These are phyloP conservation scores for Fraxinus ornus DNA, from an alignment of 305 asterid genomes.

Conservation along the genomic window DNA sequence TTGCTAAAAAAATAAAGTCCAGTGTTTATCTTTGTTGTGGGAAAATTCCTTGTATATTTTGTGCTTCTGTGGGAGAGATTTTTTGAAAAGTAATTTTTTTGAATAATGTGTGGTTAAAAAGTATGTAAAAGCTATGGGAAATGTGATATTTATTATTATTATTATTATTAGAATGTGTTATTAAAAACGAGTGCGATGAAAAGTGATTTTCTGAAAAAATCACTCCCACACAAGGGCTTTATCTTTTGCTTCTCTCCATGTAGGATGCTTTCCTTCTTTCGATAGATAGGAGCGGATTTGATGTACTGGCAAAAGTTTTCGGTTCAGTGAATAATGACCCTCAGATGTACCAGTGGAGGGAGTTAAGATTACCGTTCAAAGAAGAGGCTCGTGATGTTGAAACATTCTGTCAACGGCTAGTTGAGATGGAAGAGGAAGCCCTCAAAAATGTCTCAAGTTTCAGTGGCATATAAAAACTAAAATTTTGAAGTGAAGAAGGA, in stretches of 20 bases:
- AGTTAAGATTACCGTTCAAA: conserved; percentile 61
- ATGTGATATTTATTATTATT: background rate
- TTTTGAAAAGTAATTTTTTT: background rate
- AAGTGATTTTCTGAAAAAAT: background rate
- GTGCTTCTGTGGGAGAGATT: background rate
- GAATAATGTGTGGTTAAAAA: too few species aligned
- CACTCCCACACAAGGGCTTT: background rate
- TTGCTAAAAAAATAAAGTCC: background rate
- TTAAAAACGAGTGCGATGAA: conserved; percentile 11
- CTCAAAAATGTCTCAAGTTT: conserved; percentile 50
- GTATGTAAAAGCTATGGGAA: background rate
- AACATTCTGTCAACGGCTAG: conserved; percentile 60
- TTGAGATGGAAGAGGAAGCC: conserved; percentile 86
- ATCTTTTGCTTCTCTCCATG: conserved; percentile 27
- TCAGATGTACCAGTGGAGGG: conserved; percentile 75
- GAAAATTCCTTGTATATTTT: background rate
- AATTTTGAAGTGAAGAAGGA: background rate
- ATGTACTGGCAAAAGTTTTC: conserved; percentile 71
- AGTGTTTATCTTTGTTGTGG: background rate
- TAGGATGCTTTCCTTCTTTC: conserved; percentile 82
- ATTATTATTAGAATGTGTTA: background rate
- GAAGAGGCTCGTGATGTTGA: conserved; percentile 57
- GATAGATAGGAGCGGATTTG: conserved; percentile 76
- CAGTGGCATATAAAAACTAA: conserved; percentile 50
- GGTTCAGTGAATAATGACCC: conserved; percentile 58